Percentiles rank a stretch among this genome's conserved stretches.
phyloP scores from a whole-genome alignment of 768 basidiomycete species.

The Mycena vulgaris region DNA sequence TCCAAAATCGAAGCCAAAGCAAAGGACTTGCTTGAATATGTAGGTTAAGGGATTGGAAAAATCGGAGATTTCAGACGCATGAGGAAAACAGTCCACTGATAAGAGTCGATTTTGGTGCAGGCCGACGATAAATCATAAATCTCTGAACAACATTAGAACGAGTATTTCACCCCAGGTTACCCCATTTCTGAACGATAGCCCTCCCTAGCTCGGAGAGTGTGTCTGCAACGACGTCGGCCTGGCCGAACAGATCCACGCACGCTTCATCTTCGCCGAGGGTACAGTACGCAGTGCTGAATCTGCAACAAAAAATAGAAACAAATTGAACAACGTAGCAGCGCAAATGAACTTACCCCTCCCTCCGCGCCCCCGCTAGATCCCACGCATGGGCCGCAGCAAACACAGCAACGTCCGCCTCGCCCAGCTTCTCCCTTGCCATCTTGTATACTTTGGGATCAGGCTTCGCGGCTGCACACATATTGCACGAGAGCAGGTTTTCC shows the following conservation, averaged over 20 bases:
- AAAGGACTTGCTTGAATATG: no score
- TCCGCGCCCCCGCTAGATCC: constrained; percentile 15
- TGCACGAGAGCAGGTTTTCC: constrained; percentile 16
- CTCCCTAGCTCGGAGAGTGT: constrained; percentile 7
- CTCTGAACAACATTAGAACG: no score
- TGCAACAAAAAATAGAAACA: no score
- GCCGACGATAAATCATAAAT: no score
- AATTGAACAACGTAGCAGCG: not conserved
- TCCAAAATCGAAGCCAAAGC: no score
- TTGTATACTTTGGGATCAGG: constrained; percentile 2
- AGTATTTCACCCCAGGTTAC: not conserved
- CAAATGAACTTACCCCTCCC: not conserved
- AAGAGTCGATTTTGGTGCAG: no score
- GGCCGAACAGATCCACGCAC: constrained; percentile 2
- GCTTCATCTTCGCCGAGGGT: no score
- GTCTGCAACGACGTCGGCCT: constrained; percentile 4
- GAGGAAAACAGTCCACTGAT: no score
- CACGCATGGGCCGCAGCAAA: constrained; percentile 21
- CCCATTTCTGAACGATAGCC: constrained; percentile 14
- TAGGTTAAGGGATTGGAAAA: no score
- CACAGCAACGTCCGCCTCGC: not conserved
- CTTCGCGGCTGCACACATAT: constrained; percentile 21
- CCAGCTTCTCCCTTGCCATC: constrained; percentile 6
- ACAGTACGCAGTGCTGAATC: no score
- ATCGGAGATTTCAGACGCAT: no score